Base-by-base conservation (phyloP, 768 basidiomycete species). In the Pulveroboletus sp. region DNA sequence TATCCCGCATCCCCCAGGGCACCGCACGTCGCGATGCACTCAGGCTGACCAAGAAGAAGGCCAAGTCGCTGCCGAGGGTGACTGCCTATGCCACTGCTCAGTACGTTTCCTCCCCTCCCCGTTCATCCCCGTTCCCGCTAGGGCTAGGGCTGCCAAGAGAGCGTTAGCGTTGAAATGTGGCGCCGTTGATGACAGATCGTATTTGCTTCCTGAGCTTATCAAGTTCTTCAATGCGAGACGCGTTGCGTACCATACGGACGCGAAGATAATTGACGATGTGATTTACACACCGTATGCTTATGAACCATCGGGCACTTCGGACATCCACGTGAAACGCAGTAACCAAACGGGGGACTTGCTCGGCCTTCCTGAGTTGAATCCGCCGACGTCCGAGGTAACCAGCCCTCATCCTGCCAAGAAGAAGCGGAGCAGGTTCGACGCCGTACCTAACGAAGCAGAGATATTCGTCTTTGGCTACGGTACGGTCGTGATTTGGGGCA, bases 401-500 rank as follows among this genome's bases (percentile, higher is more conserved):
- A 63, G 58, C 26, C 61, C 67, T 14, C 57, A 63, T n/a, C 61
- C 68, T 21, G 63, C 65, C 43, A 76, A 72, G 60, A 68, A 72
- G 65, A 83, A 78, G 61, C 77, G 77, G 53, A 84, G 79, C 63
- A 85, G 83, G 67, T 88, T 86, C 61, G 70, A 84, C 58, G 76
- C 82, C 28, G 74, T 79, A 32, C 76, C 82, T 6, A 78, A 76
- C 30, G 84, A 86, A 56, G 87, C 89, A 8, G 94, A 96, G 68
- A 87, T 96, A 47, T 96, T 95, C 67, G 71, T 96, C 56, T 97
- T 96, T 69, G 81, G 86, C 55, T 96, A 95, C 64, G 94, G 94
- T 11, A 93, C 91, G 0, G 89, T 95, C 26, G 94, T 97, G 24
- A 89, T 95, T 45, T 97, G 94, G 94, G 94, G 94, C 24, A 96